Percentiles rank a stretch among this genome's conserved stretches.
Conservation (phyloP, 345 rosid species). For the Linum lewisii region DNA sequence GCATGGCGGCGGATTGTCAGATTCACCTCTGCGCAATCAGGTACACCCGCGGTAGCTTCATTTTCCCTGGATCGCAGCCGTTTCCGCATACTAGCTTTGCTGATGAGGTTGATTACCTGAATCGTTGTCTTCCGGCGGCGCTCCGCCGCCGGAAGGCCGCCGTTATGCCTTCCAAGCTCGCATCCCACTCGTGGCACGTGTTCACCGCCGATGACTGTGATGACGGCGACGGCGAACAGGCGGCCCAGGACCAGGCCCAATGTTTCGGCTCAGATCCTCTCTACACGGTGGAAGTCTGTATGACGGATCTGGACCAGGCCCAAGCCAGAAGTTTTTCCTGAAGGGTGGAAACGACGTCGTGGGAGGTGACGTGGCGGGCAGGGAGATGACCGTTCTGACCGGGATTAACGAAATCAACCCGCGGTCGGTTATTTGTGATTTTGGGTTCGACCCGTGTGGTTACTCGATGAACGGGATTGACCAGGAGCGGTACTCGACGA, state of each 20-base stretch:
- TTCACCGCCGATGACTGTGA: constrained; percentile 38
- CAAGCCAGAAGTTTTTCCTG: constrained; percentile 49
- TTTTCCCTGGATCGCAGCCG: constrained; percentile 82
- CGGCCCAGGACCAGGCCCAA: constrained; percentile 29
- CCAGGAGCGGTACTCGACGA: constrained; percentile 85
- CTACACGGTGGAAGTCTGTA: constrained; percentile 76
- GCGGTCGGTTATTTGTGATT: constrained; percentile 63
- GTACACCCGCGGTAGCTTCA: constrained; percentile 90
- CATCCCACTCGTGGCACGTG: constrained; percentile 80
- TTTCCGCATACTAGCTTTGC: constrained; percentile 78
- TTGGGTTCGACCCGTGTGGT: constrained; percentile 94
- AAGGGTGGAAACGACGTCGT: constrained; percentile 40
- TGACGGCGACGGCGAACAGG: no score
- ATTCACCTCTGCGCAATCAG: constrained; percentile 53
- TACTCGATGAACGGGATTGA: constrained; percentile 97
- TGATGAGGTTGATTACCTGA: constrained; percentile 63
- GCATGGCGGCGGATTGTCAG: constrained; percentile 38
- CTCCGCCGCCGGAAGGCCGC: constrained; percentile 62
- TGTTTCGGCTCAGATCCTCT: constrained; percentile 7
- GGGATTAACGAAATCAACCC: constrained; percentile 61
- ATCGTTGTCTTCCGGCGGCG: constrained; percentile 44
- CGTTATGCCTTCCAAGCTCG: constrained; percentile 55
- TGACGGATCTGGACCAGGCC: constrained; percentile 83
- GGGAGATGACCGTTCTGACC: constrained; percentile 70
- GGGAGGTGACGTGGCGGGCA: constrained; percentile 54